Percentiles rank a stretch among this genome's conserved stretches.
These are phyloP conservation scores for Canavalia ensiformis DNA, from an alignment of 306 rosid genomes.

Conservation along the genomic window DNA sequence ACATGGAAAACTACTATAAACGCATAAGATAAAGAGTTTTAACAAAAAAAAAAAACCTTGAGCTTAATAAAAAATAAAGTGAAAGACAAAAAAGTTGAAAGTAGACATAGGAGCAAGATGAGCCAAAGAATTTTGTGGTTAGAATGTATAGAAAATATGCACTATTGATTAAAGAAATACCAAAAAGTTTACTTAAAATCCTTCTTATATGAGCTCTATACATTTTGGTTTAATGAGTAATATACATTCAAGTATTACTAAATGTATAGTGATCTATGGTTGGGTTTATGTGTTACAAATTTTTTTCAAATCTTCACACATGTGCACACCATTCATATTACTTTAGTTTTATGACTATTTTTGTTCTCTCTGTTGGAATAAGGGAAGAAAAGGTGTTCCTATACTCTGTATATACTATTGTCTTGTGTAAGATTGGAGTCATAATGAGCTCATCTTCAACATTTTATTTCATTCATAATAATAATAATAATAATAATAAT, in stretches of 20 bases:
- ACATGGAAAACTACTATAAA: not conserved
- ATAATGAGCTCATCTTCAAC: conserved; percentile 52
- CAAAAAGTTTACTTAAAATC: not conserved
- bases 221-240: not conserved
- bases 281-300: not conserved
- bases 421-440: conserved; percentile 51
- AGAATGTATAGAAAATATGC: conserved; percentile 81
- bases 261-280: too few relatives aligned
- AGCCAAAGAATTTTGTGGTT: conserved; percentile 65
- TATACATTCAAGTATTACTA: not conserved
- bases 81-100: conserved; percentile 81
- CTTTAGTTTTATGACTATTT: conserved; percentile 4
- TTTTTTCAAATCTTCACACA: conserved; percentile 2
- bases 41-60: conserved; percentile 54
- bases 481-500: conserved; percentile 35
- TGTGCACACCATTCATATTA: not conserved
- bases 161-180: conserved; percentile 41
- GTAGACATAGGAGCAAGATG: conserved; percentile 79
- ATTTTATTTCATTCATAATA: conserved; percentile 13
- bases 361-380: not conserved
- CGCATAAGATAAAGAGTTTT: not conserved
- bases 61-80: conserved; percentile 66
- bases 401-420: not conserved
- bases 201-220: not conserved
- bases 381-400: too few relatives aligned